phyloP scores from a whole-genome alignment of 2,329 filamentous ascomycete genomes.

The Dothiorella sarmentorum region DNA sequence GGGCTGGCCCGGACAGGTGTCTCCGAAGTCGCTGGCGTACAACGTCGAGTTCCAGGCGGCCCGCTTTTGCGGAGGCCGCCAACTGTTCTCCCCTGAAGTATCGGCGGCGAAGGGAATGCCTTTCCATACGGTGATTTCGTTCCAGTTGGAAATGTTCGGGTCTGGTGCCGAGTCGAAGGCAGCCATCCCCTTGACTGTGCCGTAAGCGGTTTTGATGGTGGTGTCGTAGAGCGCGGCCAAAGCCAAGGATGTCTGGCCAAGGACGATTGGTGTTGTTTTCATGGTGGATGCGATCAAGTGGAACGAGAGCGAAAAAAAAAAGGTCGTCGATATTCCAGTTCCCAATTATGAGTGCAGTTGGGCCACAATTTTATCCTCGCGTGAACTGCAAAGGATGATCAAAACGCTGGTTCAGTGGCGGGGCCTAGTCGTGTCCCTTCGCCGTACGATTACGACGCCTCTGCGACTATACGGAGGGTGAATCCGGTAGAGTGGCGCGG shows the following conservation, averaged over 20 bases:
- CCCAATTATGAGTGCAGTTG: too few relatives aligned
- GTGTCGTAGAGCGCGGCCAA: conserved; percentile 19
- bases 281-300: too few relatives aligned
- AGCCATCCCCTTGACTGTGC: background rate
- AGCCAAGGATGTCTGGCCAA: background rate
- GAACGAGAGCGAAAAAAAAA: too few relatives aligned
- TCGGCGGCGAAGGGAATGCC: conserved; percentile 19
- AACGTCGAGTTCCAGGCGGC: conserved; percentile 17
- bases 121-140: conserved; percentile 5
- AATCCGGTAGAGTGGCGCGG: too few relatives aligned
- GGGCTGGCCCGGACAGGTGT: conserved; percentile 3
- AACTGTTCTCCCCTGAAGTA: conserved; percentile 17
- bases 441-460: too few relatives aligned
- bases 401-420: too few relatives aligned
- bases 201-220: conserved; percentile 18
- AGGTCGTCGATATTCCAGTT: too few relatives aligned
- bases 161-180: background rate
- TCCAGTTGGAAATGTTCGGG: conserved; percentile 2
- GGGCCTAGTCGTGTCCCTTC: too few relatives aligned
- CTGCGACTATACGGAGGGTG: too few relatives aligned
- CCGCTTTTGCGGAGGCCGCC: background rate
- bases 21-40: conserved; percentile 6
- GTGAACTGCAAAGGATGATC: too few relatives aligned
- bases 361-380: too few relatives aligned
- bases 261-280: background rate